These are phyloP conservation scores for Solanum tarijense DNA, from an alignment of 257 asterid species.

Conservation along the genomic window DNA sequence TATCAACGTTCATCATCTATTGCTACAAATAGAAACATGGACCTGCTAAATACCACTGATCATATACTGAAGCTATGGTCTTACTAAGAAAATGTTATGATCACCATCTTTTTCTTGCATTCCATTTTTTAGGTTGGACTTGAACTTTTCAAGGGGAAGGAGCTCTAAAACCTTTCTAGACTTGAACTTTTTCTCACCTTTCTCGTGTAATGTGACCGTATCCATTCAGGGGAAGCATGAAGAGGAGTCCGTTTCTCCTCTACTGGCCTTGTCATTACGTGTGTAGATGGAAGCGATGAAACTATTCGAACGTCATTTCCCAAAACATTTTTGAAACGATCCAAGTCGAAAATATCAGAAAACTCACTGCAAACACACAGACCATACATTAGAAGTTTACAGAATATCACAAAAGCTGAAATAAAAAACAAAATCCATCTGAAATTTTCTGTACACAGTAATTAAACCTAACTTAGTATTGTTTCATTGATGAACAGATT, in stretches of 20 bases:
- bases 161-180: neutral
- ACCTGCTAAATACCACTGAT: neutral
- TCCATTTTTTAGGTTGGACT: neutral
- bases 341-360: constrained; percentile 82
- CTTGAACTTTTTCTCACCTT: constrained; percentile 23
- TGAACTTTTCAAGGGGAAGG: neutral
- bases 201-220: constrained; percentile 50
- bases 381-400: neutral
- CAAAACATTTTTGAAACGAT: constrained; percentile 66
- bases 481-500: too few species aligned
- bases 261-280: constrained; percentile 74
- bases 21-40: neutral
- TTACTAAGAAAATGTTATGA: neutral
- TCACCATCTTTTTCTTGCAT: neutral
- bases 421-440: too few species aligned
- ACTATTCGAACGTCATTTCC: constrained; percentile 69
- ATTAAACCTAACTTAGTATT: too few species aligned
- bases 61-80: too few species aligned
- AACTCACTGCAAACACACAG: constrained; percentile 64
- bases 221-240: constrained; percentile 70
- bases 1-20: neutral
- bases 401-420: too few species aligned
- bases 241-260: constrained; percentile 74
- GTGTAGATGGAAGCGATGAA: constrained; percentile 84
- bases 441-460: too few species aligned